Base-by-base conservation (phyloP, 768 basidiomycete species). In the Rhodotorula diobovata region DNA sequence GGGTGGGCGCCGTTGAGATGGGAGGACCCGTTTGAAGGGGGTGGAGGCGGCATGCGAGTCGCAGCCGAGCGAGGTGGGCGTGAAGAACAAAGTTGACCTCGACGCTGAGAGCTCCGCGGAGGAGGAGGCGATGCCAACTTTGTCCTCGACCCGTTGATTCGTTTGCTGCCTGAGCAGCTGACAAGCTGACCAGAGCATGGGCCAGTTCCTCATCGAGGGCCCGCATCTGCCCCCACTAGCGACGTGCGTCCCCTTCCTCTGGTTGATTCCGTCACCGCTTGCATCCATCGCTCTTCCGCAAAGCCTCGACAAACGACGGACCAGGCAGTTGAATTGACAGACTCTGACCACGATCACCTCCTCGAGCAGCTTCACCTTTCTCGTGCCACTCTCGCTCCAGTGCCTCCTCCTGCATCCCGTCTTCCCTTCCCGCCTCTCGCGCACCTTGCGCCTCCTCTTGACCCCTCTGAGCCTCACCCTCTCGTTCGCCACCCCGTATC, bases 321-420 rank as follows among this genome's bases (percentile, higher is more conserved):
- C n/a, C n/a, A n/a, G n/a, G n/a, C n/a, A n/a, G n/a, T n/a, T n/a
- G n/a, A n/a, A n/a, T n/a, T n/a, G n/a, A n/a, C 32, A 25, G 30
- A 14, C 28, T 2, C 43, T 21, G 45, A 30, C 43, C 20, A n/a
- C 0, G 35, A n/a, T n/a, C 4, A 25, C 4, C 32, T 3, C 39
- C 21, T 28, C 41, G 18, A 12, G 10, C 71, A 73, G 72, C 15
- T 60, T 73, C 51, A 25, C 34, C 4, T 73, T 73, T 65, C 45
- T 69, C 51, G 6, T 69, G 18, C 72, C 72, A 5, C 41, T 73
- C 61, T 69, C 51, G 28, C 51, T 73, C 10, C 59, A 73, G 55
- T 61, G 60, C 43, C 68, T 73, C 55, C 37, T 73, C 23, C 57
- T 73, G 6, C 72, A 73, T 51, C 72, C 72, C 1, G 10, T n/a